Evolutionary conservation across 257 asterid genomes (phyloP), one percentile per base, ranked within the genome.

Genomic region (Schizonepeta tenuifolia): DNA sequence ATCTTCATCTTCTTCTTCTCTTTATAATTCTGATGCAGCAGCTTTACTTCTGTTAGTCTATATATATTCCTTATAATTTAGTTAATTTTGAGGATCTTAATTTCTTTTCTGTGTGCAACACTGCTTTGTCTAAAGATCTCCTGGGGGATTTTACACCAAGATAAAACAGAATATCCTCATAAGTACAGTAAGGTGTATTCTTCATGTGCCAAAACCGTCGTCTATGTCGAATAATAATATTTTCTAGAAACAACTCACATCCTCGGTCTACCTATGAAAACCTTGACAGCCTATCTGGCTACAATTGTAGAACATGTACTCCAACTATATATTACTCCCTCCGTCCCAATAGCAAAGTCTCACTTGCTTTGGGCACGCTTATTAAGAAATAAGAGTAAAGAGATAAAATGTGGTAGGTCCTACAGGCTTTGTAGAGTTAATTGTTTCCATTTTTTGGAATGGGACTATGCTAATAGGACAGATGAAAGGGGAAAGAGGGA

Each of bases 111-210:
- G 50, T 80, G 12, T 63, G 83, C 71, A 80, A 94, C 85, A 74
- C 95, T 55, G 98, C 95, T 33, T 80, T 94, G 80, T 85, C 99
- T 63, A 85, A 95, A 83, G 99, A 94, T 83, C 89, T 91, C 26
- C 76, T 94, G 81, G 88, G 75, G 36, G 96, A 90, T 80, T 91
- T 91, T 74, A 44, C 50, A 11, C n/a, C 36, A 12, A 43, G 50
- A 43, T 43, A 43, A 11, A 43, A 43, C 49, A 43, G 15, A 43
- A 13, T 43, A 4, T 43, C 50, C 13, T 31, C 36, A 31, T 31
- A 31, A 31, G 36, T 31, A 31, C 36, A 4, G 18, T 9, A 49
- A 49, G 9, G 46, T 31, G 17, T 28, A 47, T n/a, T 21, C 31
- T n/a, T 10, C 10, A 8, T 7, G 17, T 49, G 33, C 33, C 21